Evolutionary conservation across 148 eudicot genomes (phyloP).

Genomic region (Selenicereus undatus): DNA sequence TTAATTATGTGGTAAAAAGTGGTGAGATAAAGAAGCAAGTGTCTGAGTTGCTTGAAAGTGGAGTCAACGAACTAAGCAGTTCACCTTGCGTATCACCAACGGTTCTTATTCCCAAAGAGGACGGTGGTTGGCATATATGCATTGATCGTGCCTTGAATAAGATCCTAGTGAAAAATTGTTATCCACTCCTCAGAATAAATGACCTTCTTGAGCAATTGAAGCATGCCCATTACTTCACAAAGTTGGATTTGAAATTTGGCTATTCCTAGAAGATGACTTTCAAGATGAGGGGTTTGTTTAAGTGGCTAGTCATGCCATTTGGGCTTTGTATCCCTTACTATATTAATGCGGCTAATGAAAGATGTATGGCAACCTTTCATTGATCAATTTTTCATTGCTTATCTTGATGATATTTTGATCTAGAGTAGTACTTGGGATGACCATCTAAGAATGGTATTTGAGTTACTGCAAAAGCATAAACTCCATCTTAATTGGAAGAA

Average conservation of each 20-base stretch:
- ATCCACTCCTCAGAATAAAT: background rate
- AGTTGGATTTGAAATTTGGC: background rate
- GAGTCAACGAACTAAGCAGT: background rate
- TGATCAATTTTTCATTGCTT: background rate
- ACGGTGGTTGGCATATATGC: background rate
- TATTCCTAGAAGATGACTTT: too few species aligned
- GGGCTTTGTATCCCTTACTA: too few species aligned
- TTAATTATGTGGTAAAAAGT: too few species aligned
- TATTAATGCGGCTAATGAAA: too few species aligned
- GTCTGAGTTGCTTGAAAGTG: background rate
- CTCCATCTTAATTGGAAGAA: too few species aligned
- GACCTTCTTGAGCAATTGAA: background rate
- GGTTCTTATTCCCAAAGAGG: background rate
- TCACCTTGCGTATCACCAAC: background rate
- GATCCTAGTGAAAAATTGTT: background rate
- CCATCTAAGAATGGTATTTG: too few species aligned
- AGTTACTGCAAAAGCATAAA: too few species aligned
- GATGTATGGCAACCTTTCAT: background rate
- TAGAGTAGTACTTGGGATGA: background rate
- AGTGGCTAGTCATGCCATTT: too few species aligned
- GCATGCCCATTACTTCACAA: background rate
- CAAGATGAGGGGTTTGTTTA: too few species aligned
- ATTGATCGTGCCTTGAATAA: background rate
- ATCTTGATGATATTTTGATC: conserved; percentile 7
- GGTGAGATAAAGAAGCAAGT: conserved; percentile 1